Percentiles rank a stretch among this genome's conserved stretches.
These are phyloP conservation scores for Ceratobasidium sp. DNA, from an alignment of 1,284 basidiomycete genomes.

Conservation along the genomic window DNA sequence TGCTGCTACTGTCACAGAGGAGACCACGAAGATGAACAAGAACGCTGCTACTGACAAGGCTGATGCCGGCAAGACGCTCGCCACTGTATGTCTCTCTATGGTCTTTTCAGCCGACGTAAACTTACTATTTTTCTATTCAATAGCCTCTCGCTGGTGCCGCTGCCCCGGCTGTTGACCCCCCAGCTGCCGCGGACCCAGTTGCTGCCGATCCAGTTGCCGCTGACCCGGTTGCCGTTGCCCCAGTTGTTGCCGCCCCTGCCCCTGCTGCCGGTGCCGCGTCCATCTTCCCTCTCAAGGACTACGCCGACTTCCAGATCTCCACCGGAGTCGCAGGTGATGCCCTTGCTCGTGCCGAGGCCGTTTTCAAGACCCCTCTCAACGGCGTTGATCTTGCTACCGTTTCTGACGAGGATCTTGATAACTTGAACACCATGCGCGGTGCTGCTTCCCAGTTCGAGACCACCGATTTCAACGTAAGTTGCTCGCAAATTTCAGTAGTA, in stretches of 20 bases:
- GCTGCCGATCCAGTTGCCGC: no score
- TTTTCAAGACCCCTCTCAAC: conserved; percentile 35
- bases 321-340: conserved; percentile 38
- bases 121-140: no score
- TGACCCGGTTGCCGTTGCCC: no score
- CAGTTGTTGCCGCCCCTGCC: no score
- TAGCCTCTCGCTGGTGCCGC: background rate
- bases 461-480: conserved; percentile 37
- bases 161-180: conserved; percentile 9
- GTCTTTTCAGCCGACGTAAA: no score
- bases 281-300: conserved; percentile 30
- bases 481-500: no score
- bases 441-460: conserved; percentile 40
- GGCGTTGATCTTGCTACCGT: conserved; percentile 33
- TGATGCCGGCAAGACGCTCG: conserved; percentile 50
- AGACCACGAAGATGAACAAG: conserved; percentile 55
- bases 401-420: conserved; percentile 32
- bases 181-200: conserved; percentile 10
- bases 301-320: conserved; percentile 42
- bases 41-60: conserved; percentile 56
- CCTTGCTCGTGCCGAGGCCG: conserved; percentile 34
- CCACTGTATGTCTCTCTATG: no score
- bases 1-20: conserved; percentile 51
- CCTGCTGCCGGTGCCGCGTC: no score
- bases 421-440: conserved; percentile 37